Conservation (phyloP, 2,329 filamentous ascomycete genomes). For the Mycosphaerelloides madeirae region DNA sequence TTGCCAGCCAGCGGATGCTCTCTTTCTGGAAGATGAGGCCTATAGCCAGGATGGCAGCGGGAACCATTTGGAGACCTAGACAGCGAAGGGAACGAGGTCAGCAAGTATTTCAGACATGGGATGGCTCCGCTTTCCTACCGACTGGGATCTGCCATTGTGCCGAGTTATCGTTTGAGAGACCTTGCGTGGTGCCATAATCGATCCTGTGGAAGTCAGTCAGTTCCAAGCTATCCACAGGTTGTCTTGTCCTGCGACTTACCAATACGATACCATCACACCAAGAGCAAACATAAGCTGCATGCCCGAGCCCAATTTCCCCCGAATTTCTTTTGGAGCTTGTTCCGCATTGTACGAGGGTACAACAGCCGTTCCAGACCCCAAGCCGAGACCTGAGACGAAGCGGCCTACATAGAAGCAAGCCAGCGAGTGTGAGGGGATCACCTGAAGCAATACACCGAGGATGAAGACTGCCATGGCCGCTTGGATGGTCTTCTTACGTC, state of each 20-base stretch:
- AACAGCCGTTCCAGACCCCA: slow-evolving; percentile 45
- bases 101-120: too few species aligned
- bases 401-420: slow-evolving; percentile 44
- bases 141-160: slow-evolving; percentile 53
- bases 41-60: slow-evolving; percentile 45
- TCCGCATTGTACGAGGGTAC: slow-evolving; percentile 40
- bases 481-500: slow-evolving; percentile 44
- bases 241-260: slow-evolving; percentile 22
- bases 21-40: slow-evolving; percentile 49
- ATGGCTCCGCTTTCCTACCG: too few species aligned
- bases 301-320: slow-evolving; percentile 47
- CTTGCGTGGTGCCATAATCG: slow-evolving; percentile 45
- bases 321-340: slow-evolving; percentile 43
- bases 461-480: slow-evolving; percentile 42
- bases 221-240: too few species aligned
- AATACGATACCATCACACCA: slow-evolving; percentile 51
- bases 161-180: slow-evolving; percentile 29
- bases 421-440: slow-evolving; percentile 44
- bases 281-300: slow-evolving; percentile 49
- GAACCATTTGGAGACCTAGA: slow-evolving; percentile 49
- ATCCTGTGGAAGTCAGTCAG: slow-evolving; percentile 20
- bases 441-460: slow-evolving; percentile 43
- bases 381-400: slow-evolving; percentile 46
- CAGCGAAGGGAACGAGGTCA: too few species aligned
- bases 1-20: slow-evolving; percentile 49